Conservation (phyloP, 768 basidiomycete genomes). For the Phlebiopsis gigantea region DNA sequence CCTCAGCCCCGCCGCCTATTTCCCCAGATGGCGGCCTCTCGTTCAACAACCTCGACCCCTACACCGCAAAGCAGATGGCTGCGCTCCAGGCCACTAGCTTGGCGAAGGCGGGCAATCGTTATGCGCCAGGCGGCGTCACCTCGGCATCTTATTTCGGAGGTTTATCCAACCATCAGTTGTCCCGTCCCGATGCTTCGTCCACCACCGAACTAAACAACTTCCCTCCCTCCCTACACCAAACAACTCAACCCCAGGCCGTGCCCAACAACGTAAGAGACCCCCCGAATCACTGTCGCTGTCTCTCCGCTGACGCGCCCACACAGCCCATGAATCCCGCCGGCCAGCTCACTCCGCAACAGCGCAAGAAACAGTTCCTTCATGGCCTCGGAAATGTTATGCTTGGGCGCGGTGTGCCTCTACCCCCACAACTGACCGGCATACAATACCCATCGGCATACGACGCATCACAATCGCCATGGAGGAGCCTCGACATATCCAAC, state of each 20-base stretch:
- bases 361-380: slow-evolving; percentile 54
- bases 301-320: slow-evolving; percentile 30
- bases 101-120: slow-evolving; percentile 52
- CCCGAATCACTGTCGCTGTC: slow-evolving; percentile 10
- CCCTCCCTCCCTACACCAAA: slow-evolving; percentile 28
- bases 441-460: slow-evolving; percentile 55
- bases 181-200: slow-evolving; percentile 23
- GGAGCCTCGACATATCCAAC: slow-evolving; percentile 53
- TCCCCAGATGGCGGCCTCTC: slow-evolving; percentile 11
- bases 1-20: background rate
- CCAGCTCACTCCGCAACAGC: slow-evolving; percentile 26
- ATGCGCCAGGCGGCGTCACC: slow-evolving; percentile 38
- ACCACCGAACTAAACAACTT: slow-evolving; percentile 17
- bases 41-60: slow-evolving; percentile 56
- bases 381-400: slow-evolving; percentile 58
- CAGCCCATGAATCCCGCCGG: slow-evolving; percentile 25
- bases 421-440: slow-evolving; percentile 66
- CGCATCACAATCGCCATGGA: slow-evolving; percentile 57
- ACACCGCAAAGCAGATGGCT: slow-evolving; percentile 77
- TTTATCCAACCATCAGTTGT: slow-evolving; percentile 34
- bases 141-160: slow-evolving; percentile 66
- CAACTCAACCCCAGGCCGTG: slow-evolving; percentile 41
- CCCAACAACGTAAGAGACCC: slow-evolving; percentile 27
- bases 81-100: slow-evolving; percentile 62
- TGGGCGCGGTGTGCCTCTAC: slow-evolving; percentile 58